Base-by-base conservation (phyloP, 2,329 filamentous ascomycete genomes). In the Neonectria ditissima region DNA sequence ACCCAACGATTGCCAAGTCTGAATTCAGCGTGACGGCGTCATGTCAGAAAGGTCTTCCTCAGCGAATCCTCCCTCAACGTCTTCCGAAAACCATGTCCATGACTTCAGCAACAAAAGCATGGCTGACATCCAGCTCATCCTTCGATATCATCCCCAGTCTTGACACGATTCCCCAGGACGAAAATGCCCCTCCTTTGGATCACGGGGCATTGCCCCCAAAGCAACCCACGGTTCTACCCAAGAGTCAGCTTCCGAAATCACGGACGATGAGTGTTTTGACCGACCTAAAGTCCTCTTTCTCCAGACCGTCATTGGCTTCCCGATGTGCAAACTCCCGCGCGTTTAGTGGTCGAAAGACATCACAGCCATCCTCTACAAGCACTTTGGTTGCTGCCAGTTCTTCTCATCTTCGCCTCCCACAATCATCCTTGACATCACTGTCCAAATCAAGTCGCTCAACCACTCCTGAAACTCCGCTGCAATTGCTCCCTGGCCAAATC, bases 241-340 rank as follows among this genome's bases (percentile, higher is more conserved):
- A 70, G 47, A 74, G 68, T 14, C 77, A 73, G 30, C 64, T 85
- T 1, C 80, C 83, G 8, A 84, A 78, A 60, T 84, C 83, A 6
- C 77, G 78, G 26, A 84, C 84, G 1, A 74, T 84, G 66, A 79
- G 69, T 24, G 79, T 82, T 1, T 69, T 86, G 11, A 81, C 81
- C 7, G 83, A 79, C 11, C 65, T 86, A 39, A 83, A 81, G 6
- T 76, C 79, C 3, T 82, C 83, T 1, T 76, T 84, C 2, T 83
- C 83, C 0, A 77, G 79, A 14, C 65, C 74, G 4, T 74, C 72
- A 3, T 47, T 76, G 22, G 69, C 55, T 14, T 30, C 67, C 13
- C 69, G 69, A 20, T 65, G 60, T 30, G 61, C 61, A 16, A 70
- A 66, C 8, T 47, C 64, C 34, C 59, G 63, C 20, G 8, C 44